phyloP scores from a whole-genome alignment of 176 grass and related monocot species.

The Calamus simplicifolius region DNA sequence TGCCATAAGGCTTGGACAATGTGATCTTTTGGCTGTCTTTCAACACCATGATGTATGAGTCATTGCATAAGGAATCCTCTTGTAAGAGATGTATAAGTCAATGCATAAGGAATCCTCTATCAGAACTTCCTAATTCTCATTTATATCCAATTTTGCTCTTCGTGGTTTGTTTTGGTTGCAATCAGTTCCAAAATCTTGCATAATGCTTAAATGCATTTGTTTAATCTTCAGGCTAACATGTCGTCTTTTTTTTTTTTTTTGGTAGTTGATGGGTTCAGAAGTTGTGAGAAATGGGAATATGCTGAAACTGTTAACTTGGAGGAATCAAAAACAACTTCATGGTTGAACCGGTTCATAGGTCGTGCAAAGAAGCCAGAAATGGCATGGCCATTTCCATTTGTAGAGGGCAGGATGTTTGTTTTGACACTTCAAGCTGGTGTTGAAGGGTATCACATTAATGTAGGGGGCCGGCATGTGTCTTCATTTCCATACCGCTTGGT shows the following conservation, averaged over 20 bases:
- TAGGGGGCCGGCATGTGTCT: conserved; percentile 70
- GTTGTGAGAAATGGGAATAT: conserved; percentile 76
- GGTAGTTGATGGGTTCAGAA: conserved; percentile 66
- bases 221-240: conserved; percentile 28
- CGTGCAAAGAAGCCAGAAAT: conserved; percentile 88
- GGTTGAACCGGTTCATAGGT: conserved; percentile 88
- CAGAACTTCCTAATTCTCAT: too few relatives aligned
- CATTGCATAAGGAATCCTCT: too few relatives aligned
- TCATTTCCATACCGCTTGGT: conserved; percentile 85
- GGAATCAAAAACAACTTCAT: conserved; percentile 50
- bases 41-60: too few relatives aligned
- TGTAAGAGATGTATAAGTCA: too few relatives aligned
- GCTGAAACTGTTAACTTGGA: conserved; percentile 28
- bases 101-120: too few relatives aligned
- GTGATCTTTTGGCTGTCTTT: too few relatives aligned
- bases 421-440: conserved; percentile 71
- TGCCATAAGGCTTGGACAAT: too few relatives aligned
- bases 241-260: conserved; percentile 29
- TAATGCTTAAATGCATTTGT: not conserved
- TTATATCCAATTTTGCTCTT: too few relatives aligned
- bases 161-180: too few relatives aligned
- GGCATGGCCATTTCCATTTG: conserved; percentile 82
- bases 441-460: conserved; percentile 71
- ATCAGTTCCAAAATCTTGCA: too few relatives aligned
- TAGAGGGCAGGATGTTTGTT: conserved; percentile 76